Conservation (phyloP, 768 basidiomycete genomes). For the Tricholoma sp. region DNA sequence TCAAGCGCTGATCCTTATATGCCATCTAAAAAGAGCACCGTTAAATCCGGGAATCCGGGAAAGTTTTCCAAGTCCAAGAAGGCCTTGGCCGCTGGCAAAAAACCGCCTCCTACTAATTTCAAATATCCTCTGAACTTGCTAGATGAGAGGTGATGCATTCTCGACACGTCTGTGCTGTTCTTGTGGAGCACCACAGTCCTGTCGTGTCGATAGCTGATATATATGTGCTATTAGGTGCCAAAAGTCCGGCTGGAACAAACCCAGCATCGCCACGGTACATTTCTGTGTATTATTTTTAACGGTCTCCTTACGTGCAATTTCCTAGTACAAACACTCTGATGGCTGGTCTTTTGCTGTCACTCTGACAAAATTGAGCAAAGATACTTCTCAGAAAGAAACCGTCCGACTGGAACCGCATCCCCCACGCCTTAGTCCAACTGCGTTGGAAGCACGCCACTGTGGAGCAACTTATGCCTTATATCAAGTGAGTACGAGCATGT, state of each 20-base stretch:
- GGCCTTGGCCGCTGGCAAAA: conserved; percentile 30
- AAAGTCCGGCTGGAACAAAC: conserved; percentile 86
- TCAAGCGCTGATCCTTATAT: conserved; percentile 23
- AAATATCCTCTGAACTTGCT: conserved; percentile 80
- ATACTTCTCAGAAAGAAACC: conserved; percentile 60
- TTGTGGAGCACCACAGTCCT: neutral
- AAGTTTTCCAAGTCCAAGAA: conserved; percentile 63
- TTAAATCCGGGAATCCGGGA: conserved; percentile 87
- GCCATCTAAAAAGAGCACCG: conserved; percentile 71
- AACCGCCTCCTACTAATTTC: conserved; percentile 70
- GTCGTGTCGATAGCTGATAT: neutral
- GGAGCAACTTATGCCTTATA: conserved; percentile 85
- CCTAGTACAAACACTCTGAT: conserved; percentile 40
- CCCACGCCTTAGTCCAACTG: conserved; percentile 55
- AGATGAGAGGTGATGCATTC: conserved; percentile 57
- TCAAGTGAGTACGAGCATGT: conserved; percentile 53
- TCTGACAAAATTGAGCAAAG: conserved; percentile 65
- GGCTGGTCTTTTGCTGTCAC: conserved; percentile 65
- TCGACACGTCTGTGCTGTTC: neutral
- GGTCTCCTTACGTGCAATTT: conserved; percentile 7
- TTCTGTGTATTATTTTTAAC: conserved; percentile 9
- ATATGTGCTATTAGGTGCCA: conserved; percentile 56
- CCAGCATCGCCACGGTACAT: conserved; percentile 68
- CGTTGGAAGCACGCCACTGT: conserved; percentile 85
- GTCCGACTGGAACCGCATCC: conserved; percentile 75